phyloP scores from a whole-genome alignment of 306 rosid genomes.

The Lablab purpureus region DNA sequence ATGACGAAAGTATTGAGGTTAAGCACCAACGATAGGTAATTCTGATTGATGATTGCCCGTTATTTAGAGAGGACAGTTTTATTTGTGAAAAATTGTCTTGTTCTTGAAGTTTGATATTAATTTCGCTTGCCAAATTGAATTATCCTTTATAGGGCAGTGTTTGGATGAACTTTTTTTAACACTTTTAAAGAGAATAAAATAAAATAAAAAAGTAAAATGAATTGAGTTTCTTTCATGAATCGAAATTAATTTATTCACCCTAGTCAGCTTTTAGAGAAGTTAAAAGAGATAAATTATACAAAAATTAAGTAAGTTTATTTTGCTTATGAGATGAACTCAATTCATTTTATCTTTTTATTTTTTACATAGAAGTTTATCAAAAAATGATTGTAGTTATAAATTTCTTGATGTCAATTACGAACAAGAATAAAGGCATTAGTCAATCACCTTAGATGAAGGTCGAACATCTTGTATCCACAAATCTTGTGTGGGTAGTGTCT shows the following conservation, averaged over 20 bases:
- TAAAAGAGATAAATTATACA: background rate
- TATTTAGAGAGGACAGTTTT: slow-evolving; percentile 17
- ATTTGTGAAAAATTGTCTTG: background rate
- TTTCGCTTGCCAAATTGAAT: slow-evolving; percentile 22
- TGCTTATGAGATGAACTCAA: background rate
- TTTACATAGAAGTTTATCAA: background rate
- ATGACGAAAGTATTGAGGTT: slow-evolving; percentile 91
- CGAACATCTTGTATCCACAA: slow-evolving; percentile 18
- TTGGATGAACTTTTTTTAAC: background rate
- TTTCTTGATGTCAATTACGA: slow-evolving; percentile 8
- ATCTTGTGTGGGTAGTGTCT: slow-evolving; percentile 4
- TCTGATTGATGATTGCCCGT: background rate
- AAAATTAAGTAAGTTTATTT: background rate
- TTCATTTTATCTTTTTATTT: background rate
- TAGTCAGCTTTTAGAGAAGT: background rate
- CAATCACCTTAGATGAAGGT: slow-evolving; percentile 13
- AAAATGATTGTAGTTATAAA: background rate
- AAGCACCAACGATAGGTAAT: slow-evolving; percentile 74
- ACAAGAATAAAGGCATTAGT: background rate
- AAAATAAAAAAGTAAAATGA: too few species aligned
- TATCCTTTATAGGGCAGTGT: background rate
- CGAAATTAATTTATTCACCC: background rate
- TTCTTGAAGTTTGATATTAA: slow-evolving; percentile 7
- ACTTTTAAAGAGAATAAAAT: too few species aligned
- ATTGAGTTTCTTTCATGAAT: background rate